These are phyloP conservation scores for Guillardia theta DNA, from an alignment of 78 protist species.

Conservation along the genomic window DNA sequence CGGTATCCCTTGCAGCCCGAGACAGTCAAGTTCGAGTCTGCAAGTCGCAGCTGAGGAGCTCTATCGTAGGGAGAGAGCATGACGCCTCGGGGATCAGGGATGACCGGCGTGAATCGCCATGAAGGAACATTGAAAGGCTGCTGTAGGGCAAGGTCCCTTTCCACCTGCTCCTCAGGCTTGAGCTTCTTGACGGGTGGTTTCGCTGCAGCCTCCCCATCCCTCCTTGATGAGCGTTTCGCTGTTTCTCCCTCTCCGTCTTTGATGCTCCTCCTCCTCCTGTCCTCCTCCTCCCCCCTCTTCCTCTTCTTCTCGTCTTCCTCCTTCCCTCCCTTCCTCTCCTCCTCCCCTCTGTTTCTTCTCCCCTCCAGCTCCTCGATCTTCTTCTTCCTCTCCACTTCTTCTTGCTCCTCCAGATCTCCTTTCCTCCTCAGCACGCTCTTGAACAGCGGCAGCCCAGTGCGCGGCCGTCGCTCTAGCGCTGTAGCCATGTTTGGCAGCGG, in stretches of 20 bases:
- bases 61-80: constrained; percentile 28
- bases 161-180: background rate
- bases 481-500: too few species aligned
- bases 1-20: background rate
- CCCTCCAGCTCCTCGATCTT: too few species aligned
- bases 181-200: too few species aligned
- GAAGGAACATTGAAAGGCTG: background rate
- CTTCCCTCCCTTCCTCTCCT: background rate
- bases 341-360: background rate
- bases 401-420: too few species aligned
- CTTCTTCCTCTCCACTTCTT: too few species aligned
- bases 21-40: background rate
- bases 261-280: background rate
- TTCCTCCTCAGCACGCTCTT: too few species aligned
- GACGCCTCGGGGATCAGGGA: background rate
- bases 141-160: background rate
- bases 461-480: too few species aligned
- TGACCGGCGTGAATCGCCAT: background rate
- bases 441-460: too few species aligned
- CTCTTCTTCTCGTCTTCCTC: background rate
- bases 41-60: constrained; percentile 33
- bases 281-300: background rate
- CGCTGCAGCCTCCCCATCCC: too few species aligned
- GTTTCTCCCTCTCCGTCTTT: too few species aligned
- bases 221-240: too few species aligned